Evolutionary conservation across 1,284 basidiomycete species (phyloP).

Genomic region (Pterulicium gracile): DNA sequence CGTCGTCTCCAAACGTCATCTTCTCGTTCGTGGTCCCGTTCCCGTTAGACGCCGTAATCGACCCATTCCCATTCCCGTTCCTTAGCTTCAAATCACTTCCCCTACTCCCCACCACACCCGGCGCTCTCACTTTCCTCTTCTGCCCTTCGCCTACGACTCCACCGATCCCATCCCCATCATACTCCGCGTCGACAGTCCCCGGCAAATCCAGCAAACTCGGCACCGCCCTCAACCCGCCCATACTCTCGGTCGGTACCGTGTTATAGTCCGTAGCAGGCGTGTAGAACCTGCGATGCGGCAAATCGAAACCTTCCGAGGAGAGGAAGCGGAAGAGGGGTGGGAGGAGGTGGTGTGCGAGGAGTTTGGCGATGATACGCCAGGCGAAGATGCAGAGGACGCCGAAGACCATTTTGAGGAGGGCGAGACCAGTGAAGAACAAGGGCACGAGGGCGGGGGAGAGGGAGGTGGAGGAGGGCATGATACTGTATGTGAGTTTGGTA

Average conservation of each 20-base stretch:
- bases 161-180: slow-evolving; percentile 31
- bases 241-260: slow-evolving; percentile 44
- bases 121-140: slow-evolving; percentile 18
- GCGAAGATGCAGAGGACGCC: slow-evolving; percentile 69
- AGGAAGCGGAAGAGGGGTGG: slow-evolving; percentile 70
- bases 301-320: slow-evolving; percentile 46
- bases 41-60: slow-evolving; percentile 6
- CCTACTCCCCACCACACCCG: slow-evolving; percentile 11
- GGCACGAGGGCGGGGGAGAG: background rate
- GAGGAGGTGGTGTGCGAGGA: slow-evolving; percentile 57
- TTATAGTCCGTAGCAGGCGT: slow-evolving; percentile 83
- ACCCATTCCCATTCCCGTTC: slow-evolving; percentile 8
- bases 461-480: slow-evolving; percentile 13
- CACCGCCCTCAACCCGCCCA: slow-evolving; percentile 50
- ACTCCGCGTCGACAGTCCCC: slow-evolving; percentile 26
- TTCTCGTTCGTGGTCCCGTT: slow-evolving; percentile 20
- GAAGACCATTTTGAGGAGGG: slow-evolving; percentile 49
- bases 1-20: slow-evolving; percentile 11
- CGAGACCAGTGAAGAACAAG: slow-evolving; percentile 26
- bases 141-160: slow-evolving; percentile 20
- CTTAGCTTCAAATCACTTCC: slow-evolving; percentile 11
- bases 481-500: too few species aligned
- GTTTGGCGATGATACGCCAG: slow-evolving; percentile 82
- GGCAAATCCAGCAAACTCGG: slow-evolving; percentile 82
- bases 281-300: slow-evolving; percentile 77